Conservation (phyloP, 768 basidiomycete genomes). For the Pulveroboletus sp. region DNA sequence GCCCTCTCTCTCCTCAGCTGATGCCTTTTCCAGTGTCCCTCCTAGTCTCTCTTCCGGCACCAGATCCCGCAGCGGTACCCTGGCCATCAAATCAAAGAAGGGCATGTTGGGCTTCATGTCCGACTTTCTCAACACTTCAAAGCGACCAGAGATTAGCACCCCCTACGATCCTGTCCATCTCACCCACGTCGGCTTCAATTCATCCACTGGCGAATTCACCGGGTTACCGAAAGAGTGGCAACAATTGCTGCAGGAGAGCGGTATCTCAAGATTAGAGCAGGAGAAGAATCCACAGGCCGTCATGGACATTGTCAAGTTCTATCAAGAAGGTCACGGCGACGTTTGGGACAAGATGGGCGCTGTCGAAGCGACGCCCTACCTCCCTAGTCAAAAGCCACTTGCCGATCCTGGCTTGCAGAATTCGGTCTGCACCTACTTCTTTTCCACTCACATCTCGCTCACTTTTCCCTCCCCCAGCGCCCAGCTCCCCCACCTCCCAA, state of each 20-base stretch:
- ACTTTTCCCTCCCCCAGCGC: slow-evolving; percentile 27
- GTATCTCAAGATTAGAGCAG: slow-evolving; percentile 91
- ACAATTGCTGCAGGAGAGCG: slow-evolving; percentile 90
- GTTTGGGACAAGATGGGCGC: slow-evolving; percentile 85
- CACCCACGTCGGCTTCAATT: slow-evolving; percentile 99
- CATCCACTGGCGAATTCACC: slow-evolving; percentile 96
- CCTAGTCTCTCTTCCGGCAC: slow-evolving; percentile 20
- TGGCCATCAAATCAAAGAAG: slow-evolving; percentile 47
- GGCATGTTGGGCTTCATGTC: slow-evolving; percentile 62
- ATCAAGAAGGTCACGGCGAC: slow-evolving; percentile 80
- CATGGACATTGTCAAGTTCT: slow-evolving; percentile 98
- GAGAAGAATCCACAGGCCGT: slow-evolving; percentile 98
- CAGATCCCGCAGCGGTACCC: slow-evolving; percentile 41
- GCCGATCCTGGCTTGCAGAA: slow-evolving; percentile 51
- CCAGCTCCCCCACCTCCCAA: slow-evolving; percentile 39
- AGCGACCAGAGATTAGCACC: slow-evolving; percentile 88
- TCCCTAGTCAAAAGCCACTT: slow-evolving; percentile 24
- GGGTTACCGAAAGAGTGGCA: slow-evolving; percentile 99
- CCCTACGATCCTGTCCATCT: slow-evolving; percentile 99
- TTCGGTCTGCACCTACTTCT: slow-evolving; percentile 40
- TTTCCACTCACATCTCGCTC: neutral
- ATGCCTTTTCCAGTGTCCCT: slow-evolving; percentile 1
- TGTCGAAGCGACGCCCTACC: slow-evolving; percentile 33
- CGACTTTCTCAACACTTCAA: slow-evolving; percentile 71
- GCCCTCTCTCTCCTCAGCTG: slow-evolving; percentile 18